Evolutionary conservation across 192 early-diverging fungal species (phyloP).

Genomic region (Coemansia sp.): DNA sequence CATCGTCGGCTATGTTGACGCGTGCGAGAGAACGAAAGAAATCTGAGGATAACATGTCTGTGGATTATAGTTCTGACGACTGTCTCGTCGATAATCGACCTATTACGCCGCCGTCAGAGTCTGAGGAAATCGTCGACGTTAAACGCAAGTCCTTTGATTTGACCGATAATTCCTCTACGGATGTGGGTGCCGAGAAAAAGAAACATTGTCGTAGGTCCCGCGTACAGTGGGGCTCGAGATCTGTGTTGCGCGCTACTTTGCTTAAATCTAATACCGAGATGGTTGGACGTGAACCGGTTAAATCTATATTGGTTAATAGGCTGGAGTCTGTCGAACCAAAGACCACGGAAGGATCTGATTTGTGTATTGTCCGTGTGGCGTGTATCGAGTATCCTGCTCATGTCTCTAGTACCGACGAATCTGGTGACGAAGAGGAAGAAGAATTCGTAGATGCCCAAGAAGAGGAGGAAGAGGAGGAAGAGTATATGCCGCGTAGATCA

Average conservation of each 20-base stretch:
- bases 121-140: background rate
- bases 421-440: background rate
- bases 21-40: slow-evolving; percentile 28
- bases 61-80: background rate
- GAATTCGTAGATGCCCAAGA: background rate
- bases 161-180: background rate
- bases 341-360: background rate
- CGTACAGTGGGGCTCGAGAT: slow-evolving; percentile 40
- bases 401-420: slow-evolving; percentile 1
- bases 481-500: slow-evolving; percentile 15
- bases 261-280: no score
- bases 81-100: slow-evolving; percentile 9
- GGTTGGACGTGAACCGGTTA: background rate
- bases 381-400: slow-evolving; percentile 37
- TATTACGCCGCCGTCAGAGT: background rate
- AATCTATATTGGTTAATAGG: slow-evolving; percentile 16
- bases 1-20: slow-evolving; percentile 43
- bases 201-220: background rate
- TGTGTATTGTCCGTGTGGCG: slow-evolving; percentile 28
- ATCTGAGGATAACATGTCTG: background rate
- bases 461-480: background rate
- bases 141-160: slow-evolving; percentile 38
- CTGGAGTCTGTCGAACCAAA: background rate
- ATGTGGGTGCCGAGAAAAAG: background rate
- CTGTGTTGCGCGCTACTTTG: slow-evolving; percentile 11